phyloP scores from a whole-genome alignment of 2,329 filamentous ascomycete species.

The Colletotrichum higginsianum region DNA sequence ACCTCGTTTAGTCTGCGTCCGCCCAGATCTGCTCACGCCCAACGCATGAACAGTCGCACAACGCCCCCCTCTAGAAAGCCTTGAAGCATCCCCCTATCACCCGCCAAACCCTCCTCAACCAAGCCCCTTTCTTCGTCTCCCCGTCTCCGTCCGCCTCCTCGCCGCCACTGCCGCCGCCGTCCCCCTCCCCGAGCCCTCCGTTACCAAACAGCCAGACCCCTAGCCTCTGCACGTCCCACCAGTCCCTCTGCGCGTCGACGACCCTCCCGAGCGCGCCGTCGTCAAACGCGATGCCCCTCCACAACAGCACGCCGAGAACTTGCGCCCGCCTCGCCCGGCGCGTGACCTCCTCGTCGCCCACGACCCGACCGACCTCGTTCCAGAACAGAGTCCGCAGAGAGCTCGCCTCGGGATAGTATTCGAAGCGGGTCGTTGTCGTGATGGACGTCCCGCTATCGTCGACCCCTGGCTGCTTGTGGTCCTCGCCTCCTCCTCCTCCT shows the following conservation, averaged over 20 bases:
- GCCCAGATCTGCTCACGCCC: background rate
- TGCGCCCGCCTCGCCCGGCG: slow-evolving; percentile 59
- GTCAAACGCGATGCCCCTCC: slow-evolving; percentile 76
- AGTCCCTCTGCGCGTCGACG: slow-evolving; percentile 66
- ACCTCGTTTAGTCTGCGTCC: too few species aligned
- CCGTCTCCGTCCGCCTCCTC: background rate
- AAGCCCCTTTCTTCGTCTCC: background rate
- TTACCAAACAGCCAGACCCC: slow-evolving; percentile 47
- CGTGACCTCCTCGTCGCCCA: slow-evolving; percentile 45
- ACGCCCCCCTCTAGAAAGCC: background rate
- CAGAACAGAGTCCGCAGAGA: slow-evolving; percentile 66
- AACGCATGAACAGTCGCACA: background rate
- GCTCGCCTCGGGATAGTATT: slow-evolving; percentile 61
- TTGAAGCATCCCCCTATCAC: background rate
- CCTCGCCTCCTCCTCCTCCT: too few species aligned
- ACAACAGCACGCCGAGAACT: slow-evolving; percentile 70
- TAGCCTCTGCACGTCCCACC: slow-evolving; percentile 67
- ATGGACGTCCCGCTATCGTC: background rate
- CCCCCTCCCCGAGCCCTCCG: background rate
- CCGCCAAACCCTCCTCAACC: background rate
- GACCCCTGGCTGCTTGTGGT: too few species aligned
- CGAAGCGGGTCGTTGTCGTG: slow-evolving; percentile 50
- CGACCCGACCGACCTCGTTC: slow-evolving; percentile 56
- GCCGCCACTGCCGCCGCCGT: background rate
- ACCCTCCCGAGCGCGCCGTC: slow-evolving; percentile 71